Base-by-base conservation (phyloP, 352 stramenopile species). In the Phytopythium kandeliae region DNA sequence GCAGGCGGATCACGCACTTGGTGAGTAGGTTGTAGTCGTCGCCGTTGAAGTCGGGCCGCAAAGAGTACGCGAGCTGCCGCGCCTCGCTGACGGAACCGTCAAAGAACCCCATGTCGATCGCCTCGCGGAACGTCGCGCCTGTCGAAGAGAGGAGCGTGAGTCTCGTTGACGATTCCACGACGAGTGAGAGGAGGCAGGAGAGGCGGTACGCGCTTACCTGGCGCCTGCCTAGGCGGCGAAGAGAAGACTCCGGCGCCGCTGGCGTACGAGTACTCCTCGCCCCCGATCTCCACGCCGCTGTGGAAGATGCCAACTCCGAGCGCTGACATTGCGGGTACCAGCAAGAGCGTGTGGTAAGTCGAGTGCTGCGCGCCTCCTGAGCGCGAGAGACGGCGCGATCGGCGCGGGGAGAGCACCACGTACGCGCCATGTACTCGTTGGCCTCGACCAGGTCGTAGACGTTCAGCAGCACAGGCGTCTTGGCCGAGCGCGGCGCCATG, bases 201-300 rank as follows among this genome's bases (percentile, higher is more conserved):
- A 33, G 28, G 28, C 28, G 5, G 28, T 10, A 10, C 28, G 28
- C 5, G 42, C 48, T 43, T 70, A 93, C 57, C 88, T 59, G 72
- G 65, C 15, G 69, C 85, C 51, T 92, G 67, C 47, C 67, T 71
- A 11, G 90, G 79, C 11, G 48, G 69, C 1, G 69, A 83, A 10
- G 92, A 78, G 69, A 97, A 97, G 40, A 98, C 77, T 36, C 93
- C 93, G 10, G 78, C 87, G 38, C 90, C 89, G 57, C 74, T 92
- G 10, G 88, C 93, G 67, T 95, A 98, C 35, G 81, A 96, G 58
- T 95, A 98, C 65, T 98, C 93, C 36, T 85, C 73, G 19, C 91
- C 91, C 21, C 65, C 77, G 48, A 98, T 89, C 65, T 97, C 91
- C 31, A 98, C 69, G 62, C 93, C 93, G 41, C 77, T 95, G 71